Conservation (phyloP, 768 basidiomycete genomes). For the Kwoniella newhampshirensis region DNA sequence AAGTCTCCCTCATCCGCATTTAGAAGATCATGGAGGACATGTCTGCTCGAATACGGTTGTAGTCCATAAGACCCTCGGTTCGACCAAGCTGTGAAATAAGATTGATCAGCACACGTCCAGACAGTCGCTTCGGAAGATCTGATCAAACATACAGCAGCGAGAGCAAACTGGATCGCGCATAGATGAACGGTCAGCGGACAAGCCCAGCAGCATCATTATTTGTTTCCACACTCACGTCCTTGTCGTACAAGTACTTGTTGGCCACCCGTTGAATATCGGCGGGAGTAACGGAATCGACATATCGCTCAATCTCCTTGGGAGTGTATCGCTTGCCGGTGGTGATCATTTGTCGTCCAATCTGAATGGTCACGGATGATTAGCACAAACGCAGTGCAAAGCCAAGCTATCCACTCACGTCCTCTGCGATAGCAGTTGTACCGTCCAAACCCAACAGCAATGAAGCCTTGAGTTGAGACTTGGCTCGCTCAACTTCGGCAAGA, state of each 20-base stretch:
- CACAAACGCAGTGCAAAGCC: too few relatives aligned
- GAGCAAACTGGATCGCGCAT: slow-evolving; percentile 46
- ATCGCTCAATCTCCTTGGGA: slow-evolving; percentile 88
- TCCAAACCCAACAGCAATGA: slow-evolving; percentile 84
- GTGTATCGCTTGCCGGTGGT: slow-evolving; percentile 87
- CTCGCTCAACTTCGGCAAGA: slow-evolving; percentile 85
- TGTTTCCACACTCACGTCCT: slow-evolving; percentile 65
- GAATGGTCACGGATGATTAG: background rate
- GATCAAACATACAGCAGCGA: slow-evolving; percentile 70
- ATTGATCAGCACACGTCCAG: background rate
- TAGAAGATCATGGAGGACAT: slow-evolving; percentile 57
- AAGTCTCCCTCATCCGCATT: slow-evolving; percentile 7
- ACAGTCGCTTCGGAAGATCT: background rate
- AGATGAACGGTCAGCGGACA: background rate
- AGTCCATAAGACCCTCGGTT: slow-evolving; percentile 89
- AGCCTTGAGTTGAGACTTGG: slow-evolving; percentile 98
- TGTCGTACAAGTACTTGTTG: slow-evolving; percentile 95
- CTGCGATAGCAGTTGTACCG: slow-evolving; percentile 93
- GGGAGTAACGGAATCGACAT: slow-evolving; percentile 81
- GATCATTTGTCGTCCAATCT: slow-evolving; percentile 92
- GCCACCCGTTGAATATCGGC: slow-evolving; percentile 92
- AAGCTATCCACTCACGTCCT: slow-evolving; percentile 61
- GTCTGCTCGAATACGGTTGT: slow-evolving; percentile 67
- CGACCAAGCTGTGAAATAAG: slow-evolving; percentile 58
- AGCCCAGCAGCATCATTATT: background rate